Percentiles rank a stretch among this genome's conserved stretches.
These are phyloP conservation scores for Amanita exitialis DNA, from an alignment of 768 basidiomycete genomes.

Conservation along the genomic window DNA sequence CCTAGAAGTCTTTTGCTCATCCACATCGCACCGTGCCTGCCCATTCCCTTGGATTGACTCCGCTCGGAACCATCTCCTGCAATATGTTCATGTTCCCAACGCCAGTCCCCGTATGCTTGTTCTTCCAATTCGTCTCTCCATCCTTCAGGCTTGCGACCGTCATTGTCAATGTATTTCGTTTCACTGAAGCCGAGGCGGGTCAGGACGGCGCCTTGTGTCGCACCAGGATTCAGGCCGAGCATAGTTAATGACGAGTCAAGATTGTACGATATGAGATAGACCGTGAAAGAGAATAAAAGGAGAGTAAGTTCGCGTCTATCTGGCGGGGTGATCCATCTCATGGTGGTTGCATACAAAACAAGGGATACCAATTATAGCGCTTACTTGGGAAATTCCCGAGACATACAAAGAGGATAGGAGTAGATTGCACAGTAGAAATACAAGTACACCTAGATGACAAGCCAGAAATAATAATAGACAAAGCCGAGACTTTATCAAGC, in stretches of 20 bases:
- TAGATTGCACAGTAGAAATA: constrained; percentile 6
- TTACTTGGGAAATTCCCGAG: not conserved
- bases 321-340: constrained; percentile 59
- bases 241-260: constrained; percentile 52
- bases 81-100: constrained; percentile 50
- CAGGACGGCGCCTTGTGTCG: constrained; percentile 26
- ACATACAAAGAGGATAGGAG: not conserved
- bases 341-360: constrained; percentile 13
- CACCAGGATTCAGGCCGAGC: constrained; percentile 33
- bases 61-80: constrained; percentile 45
- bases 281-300: constrained; percentile 50
- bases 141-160: constrained; percentile 39
- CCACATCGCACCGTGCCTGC: constrained; percentile 37
- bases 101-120: constrained; percentile 62
- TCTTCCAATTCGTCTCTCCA: constrained; percentile 52
- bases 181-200: constrained; percentile 29
- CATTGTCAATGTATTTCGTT: constrained; percentile 24
- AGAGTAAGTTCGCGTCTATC: constrained; percentile 68
- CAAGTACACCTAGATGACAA: constrained; percentile 6
- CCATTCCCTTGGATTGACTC: constrained; percentile 29
- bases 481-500: constrained; percentile 16
- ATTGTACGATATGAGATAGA: constrained; percentile 69
- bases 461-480: constrained; percentile 12
- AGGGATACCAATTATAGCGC: too few species aligned
- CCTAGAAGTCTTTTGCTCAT: constrained; percentile 21